Conservation (phyloP, 345 rosid species). For the Trapa incisa region DNA sequence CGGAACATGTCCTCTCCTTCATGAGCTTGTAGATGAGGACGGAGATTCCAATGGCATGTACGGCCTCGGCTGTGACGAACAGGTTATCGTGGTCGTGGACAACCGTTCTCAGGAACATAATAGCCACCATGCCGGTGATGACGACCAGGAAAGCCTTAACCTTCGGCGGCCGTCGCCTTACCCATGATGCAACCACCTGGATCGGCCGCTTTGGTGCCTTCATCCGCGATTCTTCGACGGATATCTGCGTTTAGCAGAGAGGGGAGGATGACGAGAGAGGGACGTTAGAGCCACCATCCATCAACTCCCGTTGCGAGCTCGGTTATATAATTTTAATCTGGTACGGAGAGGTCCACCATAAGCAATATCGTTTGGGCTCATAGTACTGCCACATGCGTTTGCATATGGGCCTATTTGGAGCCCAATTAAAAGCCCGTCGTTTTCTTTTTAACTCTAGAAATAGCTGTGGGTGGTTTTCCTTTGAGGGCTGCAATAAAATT, state of each 20-base stretch:
- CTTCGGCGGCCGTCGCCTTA: conserved; percentile 32
- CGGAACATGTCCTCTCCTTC: conserved; percentile 35
- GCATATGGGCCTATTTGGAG: no score
- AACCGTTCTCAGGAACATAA: conserved; percentile 27
- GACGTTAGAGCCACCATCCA: no score
- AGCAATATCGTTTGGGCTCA: no score
- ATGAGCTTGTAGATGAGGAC: conserved; percentile 34
- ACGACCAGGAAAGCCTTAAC: conserved; percentile 32
- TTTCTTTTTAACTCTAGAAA: no score
- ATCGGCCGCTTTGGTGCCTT: conserved; percentile 22
- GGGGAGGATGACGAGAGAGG: neutral
- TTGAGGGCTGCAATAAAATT: no score
- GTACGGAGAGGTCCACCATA: no score
- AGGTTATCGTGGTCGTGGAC: conserved; percentile 36
- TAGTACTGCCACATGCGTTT: no score
- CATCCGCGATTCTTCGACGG: conserved; percentile 10
- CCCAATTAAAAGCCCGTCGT: no score
- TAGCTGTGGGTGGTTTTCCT: no score
- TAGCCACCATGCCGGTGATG: conserved; percentile 28
- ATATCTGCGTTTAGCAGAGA: neutral
- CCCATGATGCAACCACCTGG: conserved; percentile 22
- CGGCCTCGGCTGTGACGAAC: conserved; percentile 39
- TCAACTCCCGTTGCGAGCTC: no score
- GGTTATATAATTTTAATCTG: no score
- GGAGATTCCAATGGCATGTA: conserved; percentile 30